These are phyloP conservation scores for Hemisphaericaspora xylanilytica DNA, from an alignment of 1,139 yeast genomes.

Conservation along the genomic window DNA sequence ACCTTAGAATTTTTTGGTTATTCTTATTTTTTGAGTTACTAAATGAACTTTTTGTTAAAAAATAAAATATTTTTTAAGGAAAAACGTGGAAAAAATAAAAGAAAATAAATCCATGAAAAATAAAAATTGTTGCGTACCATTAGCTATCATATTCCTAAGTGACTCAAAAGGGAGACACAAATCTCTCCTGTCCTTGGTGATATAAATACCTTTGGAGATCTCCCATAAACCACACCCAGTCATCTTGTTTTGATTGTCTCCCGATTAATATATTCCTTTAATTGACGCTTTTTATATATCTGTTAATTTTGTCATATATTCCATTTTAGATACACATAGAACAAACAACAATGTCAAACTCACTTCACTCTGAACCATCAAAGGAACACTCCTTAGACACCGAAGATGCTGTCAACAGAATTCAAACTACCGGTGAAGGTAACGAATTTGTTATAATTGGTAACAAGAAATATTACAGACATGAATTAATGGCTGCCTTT, in stretches of 20 bases:
- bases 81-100: not conserved
- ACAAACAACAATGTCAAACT: slow-evolving; percentile 2
- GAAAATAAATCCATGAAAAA: no score
- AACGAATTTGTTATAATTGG: slow-evolving; percentile 8
- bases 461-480: slow-evolving; percentile 25
- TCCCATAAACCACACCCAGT: no score
- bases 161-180: no score
- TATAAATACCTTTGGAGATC: not conserved
- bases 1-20: no score
- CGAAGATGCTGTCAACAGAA: slow-evolving; percentile 2
- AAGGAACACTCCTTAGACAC: slow-evolving; percentile 6
- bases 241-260: slow-evolving; percentile 1
- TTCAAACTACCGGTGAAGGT: slow-evolving; percentile 6
- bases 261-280: slow-evolving; percentile 2
- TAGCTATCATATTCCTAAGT: no score
- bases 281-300: no score
- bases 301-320: no score
- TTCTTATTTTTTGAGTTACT: no score
- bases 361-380: slow-evolving; percentile 4
- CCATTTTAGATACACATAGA: not conserved
- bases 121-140: not conserved
- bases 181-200: not conserved
- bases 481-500: slow-evolving; percentile 37
- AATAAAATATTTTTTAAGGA: no score
- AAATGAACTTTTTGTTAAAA: no score